phyloP scores from a whole-genome alignment of 2,329 filamentous ascomycete genomes.

The Pestalotiopsis sp. region DNA sequence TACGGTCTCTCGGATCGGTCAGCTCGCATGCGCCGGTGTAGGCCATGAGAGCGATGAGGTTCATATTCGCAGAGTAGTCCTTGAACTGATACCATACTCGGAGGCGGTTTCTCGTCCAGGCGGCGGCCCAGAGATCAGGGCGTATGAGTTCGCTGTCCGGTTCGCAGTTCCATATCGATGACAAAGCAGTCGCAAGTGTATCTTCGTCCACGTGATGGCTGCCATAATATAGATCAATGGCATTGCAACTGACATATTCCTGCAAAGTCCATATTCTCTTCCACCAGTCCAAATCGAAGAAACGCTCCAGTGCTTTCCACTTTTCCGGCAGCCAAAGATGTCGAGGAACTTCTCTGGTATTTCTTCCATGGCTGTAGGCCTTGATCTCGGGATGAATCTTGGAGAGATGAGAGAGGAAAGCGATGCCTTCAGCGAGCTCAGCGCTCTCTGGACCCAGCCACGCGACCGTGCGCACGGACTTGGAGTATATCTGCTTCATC shows the following conservation, averaged over 20 bases:
- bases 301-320: not conserved
- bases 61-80: not conserved
- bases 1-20: not conserved
- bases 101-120: not conserved
- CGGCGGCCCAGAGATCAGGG: not conserved
- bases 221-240: not conserved
- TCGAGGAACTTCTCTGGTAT: not conserved
- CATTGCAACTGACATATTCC: not conserved
- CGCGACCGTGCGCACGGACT: not conserved
- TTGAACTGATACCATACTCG: not conserved
- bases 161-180: not conserved
- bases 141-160: not conserved
- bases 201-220: not conserved
- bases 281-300: not conserved
- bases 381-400: not conserved
- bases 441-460: not conserved
- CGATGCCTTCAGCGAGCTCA: not conserved
- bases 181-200: not conserved
- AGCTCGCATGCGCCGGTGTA: not conserved
- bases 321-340: not conserved
- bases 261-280: not conserved
- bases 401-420: not conserved
- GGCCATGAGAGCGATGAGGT: not conserved
- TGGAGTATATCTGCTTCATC: not conserved
- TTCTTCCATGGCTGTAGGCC: not conserved